Conservation (phyloP, 768 basidiomycete species). For the Chiua virens region DNA sequence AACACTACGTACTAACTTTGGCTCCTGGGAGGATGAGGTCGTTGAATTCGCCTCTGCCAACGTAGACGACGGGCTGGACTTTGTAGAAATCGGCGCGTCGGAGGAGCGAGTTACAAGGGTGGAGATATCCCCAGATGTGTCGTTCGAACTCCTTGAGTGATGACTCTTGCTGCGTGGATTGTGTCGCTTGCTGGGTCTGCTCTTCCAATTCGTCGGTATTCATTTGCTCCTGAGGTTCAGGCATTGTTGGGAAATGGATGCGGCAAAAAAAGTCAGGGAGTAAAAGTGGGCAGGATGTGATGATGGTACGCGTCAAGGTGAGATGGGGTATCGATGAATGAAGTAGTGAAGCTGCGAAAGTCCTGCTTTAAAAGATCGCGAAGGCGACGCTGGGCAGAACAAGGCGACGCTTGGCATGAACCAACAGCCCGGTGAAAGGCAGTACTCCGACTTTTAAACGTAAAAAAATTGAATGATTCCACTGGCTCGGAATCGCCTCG, state of each 20-base stretch:
- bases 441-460: too few relatives aligned
- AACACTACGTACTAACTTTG: conserved; percentile 63
- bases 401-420: neutral
- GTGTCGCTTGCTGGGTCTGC: conserved; percentile 41
- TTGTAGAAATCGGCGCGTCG: conserved; percentile 65
- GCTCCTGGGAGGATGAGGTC: conserved; percentile 65
- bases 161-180: conserved; percentile 38
- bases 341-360: neutral
- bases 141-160: conserved; percentile 15
- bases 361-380: conserved; percentile 19
- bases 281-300: too few relatives aligned
- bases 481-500: conserved; percentile 16
- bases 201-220: conserved; percentile 31
- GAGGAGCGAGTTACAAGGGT: conserved; percentile 55
- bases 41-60: conserved; percentile 53
- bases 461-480: too few relatives aligned
- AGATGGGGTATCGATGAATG: conserved; percentile 1
- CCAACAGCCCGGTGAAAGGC: conserved; percentile 19
- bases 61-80: conserved; percentile 42
- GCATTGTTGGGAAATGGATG: conserved; percentile 8
- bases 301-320: too few relatives aligned
- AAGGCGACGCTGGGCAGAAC: conserved; percentile 19
- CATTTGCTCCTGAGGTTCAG: conserved; percentile 21
- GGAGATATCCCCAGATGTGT: conserved; percentile 70
- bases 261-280: neutral